Base-by-base conservation (phyloP, 2,329 filamentous ascomycete genomes). In the Coniochaeta ligniaria region DNA sequence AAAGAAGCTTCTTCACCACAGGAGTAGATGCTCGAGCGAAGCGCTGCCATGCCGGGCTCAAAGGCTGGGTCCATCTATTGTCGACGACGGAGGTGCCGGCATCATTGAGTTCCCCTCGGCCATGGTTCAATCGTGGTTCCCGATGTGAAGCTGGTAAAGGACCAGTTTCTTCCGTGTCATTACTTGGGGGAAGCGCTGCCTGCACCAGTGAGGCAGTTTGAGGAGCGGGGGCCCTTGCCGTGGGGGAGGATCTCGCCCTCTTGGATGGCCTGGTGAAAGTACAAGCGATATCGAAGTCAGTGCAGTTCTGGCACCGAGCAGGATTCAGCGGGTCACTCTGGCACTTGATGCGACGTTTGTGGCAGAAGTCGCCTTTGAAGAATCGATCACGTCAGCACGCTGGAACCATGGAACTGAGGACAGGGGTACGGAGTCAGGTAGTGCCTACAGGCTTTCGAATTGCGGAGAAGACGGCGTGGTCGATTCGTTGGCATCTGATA, bases 321-420 rank as follows among this genome's bases (percentile, higher is more conserved):
- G 58, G 41, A 24, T 57, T 35, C 31, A 55, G 54, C 12, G 59
- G 57, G 31, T 57, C 61, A 50, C 61, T 56, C 56, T 64, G 64
- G 61, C 65, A 67, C 28, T 66, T 66, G 56, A 67, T 67, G 59
- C 64, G 63, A 14, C 65, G 64, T 47, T 66, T 66, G 47, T 67
- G 65, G 58, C 65, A 67, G 33, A 65, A 67, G 61, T 67, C 65
- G 60, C 63, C 60, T 61, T 56, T 28, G n/a, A 4, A 11, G 28
- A 31, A 31, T 6, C 47, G 35, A 54, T 52, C 31, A 57, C 31
- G 36, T 56, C 22, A 59, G 58, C 58, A 11, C 22, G 28, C 24
- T 14, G 35, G 35, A 38, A 38, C 14, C 11, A 38, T 14, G 6
- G 35, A 38, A 38, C 14, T 12, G 14, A 38, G 35, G 14, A 38